Percentiles rank a stretch among this genome's conserved stretches.
These are phyloP conservation scores for Porcisia deanei DNA, from an alignment of 208 protist genomes.

Conservation along the genomic window DNA sequence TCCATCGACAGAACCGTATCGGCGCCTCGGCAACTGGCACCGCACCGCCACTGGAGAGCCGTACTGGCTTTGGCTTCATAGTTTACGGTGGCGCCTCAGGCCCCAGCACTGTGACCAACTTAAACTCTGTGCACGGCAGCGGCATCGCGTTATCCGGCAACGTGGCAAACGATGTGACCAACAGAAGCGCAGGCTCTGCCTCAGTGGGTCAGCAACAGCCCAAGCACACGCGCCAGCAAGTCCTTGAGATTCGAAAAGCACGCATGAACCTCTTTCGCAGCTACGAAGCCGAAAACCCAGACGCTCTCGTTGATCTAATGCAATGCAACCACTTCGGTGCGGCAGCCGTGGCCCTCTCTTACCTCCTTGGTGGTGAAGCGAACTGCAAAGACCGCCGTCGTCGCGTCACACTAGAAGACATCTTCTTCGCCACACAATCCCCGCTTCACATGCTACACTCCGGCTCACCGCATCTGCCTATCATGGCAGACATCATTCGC, in stretches of 20 bases:
- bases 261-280: slow-evolving; percentile 74
- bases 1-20: slow-evolving; percentile 27
- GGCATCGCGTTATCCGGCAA: slow-evolving; percentile 2
- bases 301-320: slow-evolving; percentile 44
- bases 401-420: slow-evolving; percentile 88
- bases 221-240: slow-evolving; percentile 71
- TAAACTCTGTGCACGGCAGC: slow-evolving; percentile 12
- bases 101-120: slow-evolving; percentile 3
- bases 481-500: slow-evolving; percentile 80
- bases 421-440: slow-evolving; percentile 91
- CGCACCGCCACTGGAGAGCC: slow-evolving; percentile 10
- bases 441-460: slow-evolving; percentile 85
- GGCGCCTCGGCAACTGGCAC: slow-evolving; percentile 1
- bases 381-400: slow-evolving; percentile 72
- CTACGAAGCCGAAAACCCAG: slow-evolving; percentile 66
- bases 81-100: slow-evolving; percentile 21
- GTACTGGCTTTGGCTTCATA: slow-evolving; percentile 30
- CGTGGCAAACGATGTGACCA: slow-evolving; percentile 19
- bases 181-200: slow-evolving; percentile 32
- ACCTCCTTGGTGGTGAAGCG: slow-evolving; percentile 72
- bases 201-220: slow-evolving; percentile 36
- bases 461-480: slow-evolving; percentile 63
- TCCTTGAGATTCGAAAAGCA: slow-evolving; percentile 64
- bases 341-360: slow-evolving; percentile 70
- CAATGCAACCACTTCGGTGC: slow-evolving; percentile 82